Conservation (phyloP, 2,329 filamentous ascomycete genomes). For the Colletotrichum sp. region DNA sequence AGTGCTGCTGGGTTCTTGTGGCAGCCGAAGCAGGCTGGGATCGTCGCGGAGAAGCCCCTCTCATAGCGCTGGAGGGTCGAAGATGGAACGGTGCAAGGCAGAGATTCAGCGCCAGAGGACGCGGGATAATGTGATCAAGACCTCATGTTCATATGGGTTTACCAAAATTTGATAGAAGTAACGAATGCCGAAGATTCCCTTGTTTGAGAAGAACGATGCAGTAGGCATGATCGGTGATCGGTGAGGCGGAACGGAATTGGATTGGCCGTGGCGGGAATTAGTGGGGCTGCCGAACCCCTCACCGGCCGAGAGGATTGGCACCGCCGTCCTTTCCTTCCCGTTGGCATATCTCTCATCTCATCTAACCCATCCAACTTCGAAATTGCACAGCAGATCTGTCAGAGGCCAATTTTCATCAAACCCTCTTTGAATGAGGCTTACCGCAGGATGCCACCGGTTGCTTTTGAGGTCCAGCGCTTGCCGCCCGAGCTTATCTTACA, state of each 20-base stretch:
- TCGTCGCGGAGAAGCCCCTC: not conserved
- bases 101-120: not conserved
- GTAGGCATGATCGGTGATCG: not conserved
- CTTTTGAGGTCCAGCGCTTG: slow-evolving; percentile 20
- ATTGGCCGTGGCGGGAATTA: not conserved
- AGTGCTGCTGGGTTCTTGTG: not conserved
- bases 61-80: not conserved
- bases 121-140: not conserved
- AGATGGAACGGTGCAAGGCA: not conserved
- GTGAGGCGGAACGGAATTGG: not conserved
- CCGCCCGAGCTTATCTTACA: slow-evolving; percentile 39
- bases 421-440: not conserved
- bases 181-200: not conserved
- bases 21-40: slow-evolving; percentile 1
- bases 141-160: not conserved
- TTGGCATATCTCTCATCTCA: not conserved
- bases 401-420: not conserved
- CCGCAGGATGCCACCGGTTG: not conserved
- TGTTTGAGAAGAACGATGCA: not conserved
- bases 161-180: not conserved
- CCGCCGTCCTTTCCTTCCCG: not conserved
- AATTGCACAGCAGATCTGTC: not conserved
- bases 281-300: not conserved
- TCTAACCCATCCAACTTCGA: not conserved
- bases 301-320: not conserved